Conservation (phyloP, 345 rosid genomes). For the Rhizophora apiculata region DNA sequence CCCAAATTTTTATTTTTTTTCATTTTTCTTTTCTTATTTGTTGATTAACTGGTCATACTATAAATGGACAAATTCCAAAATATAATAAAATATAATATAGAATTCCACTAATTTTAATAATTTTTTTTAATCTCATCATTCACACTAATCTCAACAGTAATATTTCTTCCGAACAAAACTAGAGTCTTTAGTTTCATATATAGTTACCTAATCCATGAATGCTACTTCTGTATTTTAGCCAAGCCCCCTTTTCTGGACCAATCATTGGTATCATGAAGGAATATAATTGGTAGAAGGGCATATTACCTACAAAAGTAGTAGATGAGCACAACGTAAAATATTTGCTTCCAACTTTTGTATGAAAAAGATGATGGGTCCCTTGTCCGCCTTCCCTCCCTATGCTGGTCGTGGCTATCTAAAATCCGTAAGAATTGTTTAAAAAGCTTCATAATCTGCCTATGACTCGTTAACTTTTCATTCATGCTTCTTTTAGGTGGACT, state of each 20-base stretch:
- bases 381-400: constrained; percentile 29
- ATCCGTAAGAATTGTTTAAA: neutral
- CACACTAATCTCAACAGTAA: too few species aligned
- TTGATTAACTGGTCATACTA: too few species aligned
- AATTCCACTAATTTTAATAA: too few species aligned
- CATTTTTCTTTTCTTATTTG: too few species aligned
- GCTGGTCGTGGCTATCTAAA: constrained; percentile 21
- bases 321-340: constrained; percentile 39
- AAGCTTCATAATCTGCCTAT: neutral
- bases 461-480: constrained; percentile 3
- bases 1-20: too few species aligned
- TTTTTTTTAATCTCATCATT: too few species aligned
- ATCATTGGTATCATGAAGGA: constrained; percentile 43
- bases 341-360: constrained; percentile 20
- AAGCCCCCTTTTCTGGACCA: constrained; percentile 21
- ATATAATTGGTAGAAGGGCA: constrained; percentile 38
- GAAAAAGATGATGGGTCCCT: constrained; percentile 33
- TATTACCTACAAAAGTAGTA: constrained; percentile 28
- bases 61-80: too few species aligned
- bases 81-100: too few species aligned
- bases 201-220: constrained; percentile 35
- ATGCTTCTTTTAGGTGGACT: constrained; percentile 4
- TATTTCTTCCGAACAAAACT: constrained; percentile 33
- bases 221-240: constrained; percentile 14
- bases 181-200: constrained; percentile 7